Base-by-base conservation (phyloP, 768 basidiomycete species). In the Pleurotus tuber-regium region DNA sequence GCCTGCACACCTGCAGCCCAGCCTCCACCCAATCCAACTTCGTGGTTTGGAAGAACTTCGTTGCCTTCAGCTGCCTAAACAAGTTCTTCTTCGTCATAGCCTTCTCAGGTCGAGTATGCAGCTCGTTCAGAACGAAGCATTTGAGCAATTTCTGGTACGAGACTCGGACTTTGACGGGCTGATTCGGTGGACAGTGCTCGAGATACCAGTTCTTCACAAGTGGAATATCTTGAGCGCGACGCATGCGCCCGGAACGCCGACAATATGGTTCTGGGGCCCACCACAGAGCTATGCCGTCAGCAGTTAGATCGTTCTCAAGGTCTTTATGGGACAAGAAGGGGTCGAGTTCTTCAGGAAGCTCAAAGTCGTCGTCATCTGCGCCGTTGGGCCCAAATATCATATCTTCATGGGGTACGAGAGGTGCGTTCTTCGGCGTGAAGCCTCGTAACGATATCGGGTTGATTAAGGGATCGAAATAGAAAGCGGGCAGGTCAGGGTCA, bases 21-120 rank as follows among this genome's bases (percentile, higher is more conserved):
- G 96, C 97, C 68, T 99, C 97, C 30, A 99, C 96, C 97, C 97
- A 99, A 68, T 99, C 97, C 59, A 99, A 71, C 58, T 82, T 92
- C 3, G 97, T 99, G 11, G 91, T 92, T 76, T 98, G 97, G 86
- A 99, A 99, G 73, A 99, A 99, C 70, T 98, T 98, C 52, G 97
- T 99, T n/a, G 91, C 87, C 71, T 98, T 98, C 52, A 94, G 76
- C 64, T 94, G 91, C 38, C 92, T 80, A 81, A 99, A 98, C 43
- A 98, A 66, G 63, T 95, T 97, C 74, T 96, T 93, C 83, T 96
- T 98, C 57, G 91, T 88, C 90, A 97, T 96, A 6, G 97, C 88
- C 70, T 97, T 98, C 68, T 97, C 94, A 4, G 86, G 79, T 40
- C 90, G 78, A 49, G 86, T 86, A 62, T 90, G 86, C 38, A 99